A percentile compares a stretch with the other conserved stretches of the same genome.
phyloP scores from a whole-genome alignment of 2,329 filamentous ascomycete species.

The Curvularia verruculosa region DNA sequence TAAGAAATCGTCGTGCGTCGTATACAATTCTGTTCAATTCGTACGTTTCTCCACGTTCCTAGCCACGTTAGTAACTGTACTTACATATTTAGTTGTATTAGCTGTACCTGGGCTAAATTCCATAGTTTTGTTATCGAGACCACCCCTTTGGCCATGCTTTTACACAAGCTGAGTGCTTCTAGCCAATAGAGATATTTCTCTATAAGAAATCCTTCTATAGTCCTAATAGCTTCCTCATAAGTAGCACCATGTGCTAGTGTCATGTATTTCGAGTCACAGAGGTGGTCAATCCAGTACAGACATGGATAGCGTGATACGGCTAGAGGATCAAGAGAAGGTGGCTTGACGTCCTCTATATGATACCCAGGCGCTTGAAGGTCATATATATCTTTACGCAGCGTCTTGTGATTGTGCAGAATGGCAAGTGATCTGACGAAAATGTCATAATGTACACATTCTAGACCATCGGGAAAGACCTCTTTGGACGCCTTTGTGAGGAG shows the following conservation, averaged over 20 bases:
- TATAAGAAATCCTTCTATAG: not conserved
- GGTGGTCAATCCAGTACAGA: constrained; percentile 45
- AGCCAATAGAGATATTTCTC: constrained; percentile 10
- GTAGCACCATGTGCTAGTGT: not conserved
- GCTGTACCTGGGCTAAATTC: not conserved
- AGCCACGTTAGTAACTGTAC: constrained; percentile 1
- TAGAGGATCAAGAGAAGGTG: constrained; percentile 28
- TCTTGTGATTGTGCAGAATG: not conserved
- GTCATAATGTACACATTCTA: not conserved
- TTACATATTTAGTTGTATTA: not conserved
- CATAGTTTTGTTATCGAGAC: constrained; percentile 12
- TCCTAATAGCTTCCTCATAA: not conserved
- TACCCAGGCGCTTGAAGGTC: not conserved
- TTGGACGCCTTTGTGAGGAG: constrained; percentile 24
- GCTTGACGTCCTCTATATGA: not conserved
- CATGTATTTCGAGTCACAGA: constrained; percentile 22
- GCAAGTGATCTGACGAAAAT: not conserved
- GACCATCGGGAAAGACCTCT: constrained; percentile 14
- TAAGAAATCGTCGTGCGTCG: constrained; percentile 27
- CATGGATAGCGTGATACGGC: constrained; percentile 33
- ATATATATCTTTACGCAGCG: not conserved
- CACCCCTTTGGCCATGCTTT: constrained; percentile 20
- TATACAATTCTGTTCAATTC: constrained; percentile 1
- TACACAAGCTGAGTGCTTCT: constrained; percentile 24
- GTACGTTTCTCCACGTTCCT: not conserved